These are phyloP conservation scores for Echinosophora koreensis DNA, from an alignment of 306 rosid species.

Conservation along the genomic window DNA sequence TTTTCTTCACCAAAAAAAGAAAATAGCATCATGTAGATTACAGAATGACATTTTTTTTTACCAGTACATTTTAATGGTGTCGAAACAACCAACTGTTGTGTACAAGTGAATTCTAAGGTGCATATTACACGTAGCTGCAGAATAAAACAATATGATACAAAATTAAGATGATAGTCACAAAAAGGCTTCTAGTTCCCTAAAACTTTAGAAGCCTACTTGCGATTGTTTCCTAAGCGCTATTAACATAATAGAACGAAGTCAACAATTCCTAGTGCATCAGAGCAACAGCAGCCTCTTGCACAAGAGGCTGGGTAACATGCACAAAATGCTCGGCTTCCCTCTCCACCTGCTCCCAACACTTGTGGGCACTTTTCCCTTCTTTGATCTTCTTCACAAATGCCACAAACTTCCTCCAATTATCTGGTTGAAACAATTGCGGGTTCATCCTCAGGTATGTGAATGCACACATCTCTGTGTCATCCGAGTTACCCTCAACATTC, in stretches of 20 bases:
- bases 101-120: constrained; percentile 9
- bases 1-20: too few relatives aligned
- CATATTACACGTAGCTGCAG: constrained; percentile 7
- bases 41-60: background rate
- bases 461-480: constrained; percentile 72
- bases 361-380: constrained; percentile 69
- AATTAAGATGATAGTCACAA: constrained; percentile 47
- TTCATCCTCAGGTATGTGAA: constrained; percentile 96
- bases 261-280: constrained; percentile 56
- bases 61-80: background rate
- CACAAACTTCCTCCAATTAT: constrained; percentile 89
- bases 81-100: background rate
- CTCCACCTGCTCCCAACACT: constrained; percentile 89
- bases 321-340: constrained; percentile 92
- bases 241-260: background rate
- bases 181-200: constrained; percentile 46
- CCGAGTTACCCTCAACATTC: constrained; percentile 57
- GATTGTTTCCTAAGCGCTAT: constrained; percentile 31
- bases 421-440: constrained; percentile 72
- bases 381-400: constrained; percentile 94
- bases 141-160: constrained; percentile 28
- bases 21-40: too few relatives aligned
- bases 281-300: constrained; percentile 82
- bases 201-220: constrained; percentile 44
- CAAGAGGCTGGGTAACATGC: constrained; percentile 74